A percentile compares a stretch with the other conserved stretches of the same genome.
Conservation (phyloP, 2,329 filamentous ascomycete species). For the Paraconiothyrium brasiliense region DNA sequence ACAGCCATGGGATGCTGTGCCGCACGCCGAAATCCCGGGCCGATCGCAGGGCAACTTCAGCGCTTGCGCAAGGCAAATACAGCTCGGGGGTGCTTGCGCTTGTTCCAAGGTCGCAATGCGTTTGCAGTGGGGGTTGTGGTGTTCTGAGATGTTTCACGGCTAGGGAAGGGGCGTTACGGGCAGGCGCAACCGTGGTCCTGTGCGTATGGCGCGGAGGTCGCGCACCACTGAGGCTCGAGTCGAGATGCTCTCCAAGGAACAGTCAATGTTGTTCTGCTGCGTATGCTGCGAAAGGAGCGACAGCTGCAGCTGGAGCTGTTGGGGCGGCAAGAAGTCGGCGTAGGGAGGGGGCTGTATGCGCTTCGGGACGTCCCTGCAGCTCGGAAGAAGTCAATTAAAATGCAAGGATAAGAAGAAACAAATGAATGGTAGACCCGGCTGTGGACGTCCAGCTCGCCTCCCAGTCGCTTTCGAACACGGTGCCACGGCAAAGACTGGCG, state of each 20-base stretch:
- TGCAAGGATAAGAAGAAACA: conserved; percentile 25
- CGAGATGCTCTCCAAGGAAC: conserved; percentile 1
- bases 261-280: conserved; percentile 21
- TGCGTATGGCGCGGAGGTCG: conserved; percentile 2
- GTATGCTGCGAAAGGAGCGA: conserved; percentile 24
- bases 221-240: conserved; percentile 3
- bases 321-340: conserved; percentile 22
- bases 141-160: conserved; percentile 21
- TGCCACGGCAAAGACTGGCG: conserved; percentile 31
- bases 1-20: conserved; percentile 43
- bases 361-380: conserved; percentile 38
- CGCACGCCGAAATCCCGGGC: conserved; percentile 17
- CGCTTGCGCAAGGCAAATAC: conserved; percentile 13
- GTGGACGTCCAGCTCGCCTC: conserved; percentile 21
- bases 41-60: conserved; percentile 21
- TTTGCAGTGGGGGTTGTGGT: conserved; percentile 6
- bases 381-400: conserved; percentile 36
- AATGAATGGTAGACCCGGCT: conserved; percentile 33
- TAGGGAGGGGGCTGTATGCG: conserved; percentile 39
- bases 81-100: neutral
- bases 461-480: conserved; percentile 8
- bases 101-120: neutral
- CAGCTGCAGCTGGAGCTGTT: conserved; percentile 18
- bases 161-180: conserved; percentile 20
- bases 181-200: conserved; percentile 13